Percentiles rank a stretch among this genome's conserved stretches.
Evolutionary conservation across 164 flowering plant genomes (phyloP).

Genomic region (Paratinospora sagittata): DNA sequence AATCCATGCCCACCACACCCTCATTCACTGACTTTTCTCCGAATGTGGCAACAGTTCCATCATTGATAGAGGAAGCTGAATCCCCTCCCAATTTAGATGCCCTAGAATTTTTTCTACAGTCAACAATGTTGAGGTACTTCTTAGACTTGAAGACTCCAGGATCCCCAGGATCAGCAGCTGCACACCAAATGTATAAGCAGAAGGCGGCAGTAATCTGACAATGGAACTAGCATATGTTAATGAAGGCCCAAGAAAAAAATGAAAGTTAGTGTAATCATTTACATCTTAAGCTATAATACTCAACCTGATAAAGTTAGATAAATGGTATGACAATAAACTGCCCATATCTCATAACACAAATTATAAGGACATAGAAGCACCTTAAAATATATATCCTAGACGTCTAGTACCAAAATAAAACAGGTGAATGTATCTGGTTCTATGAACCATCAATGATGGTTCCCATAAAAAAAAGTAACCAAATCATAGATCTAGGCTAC

Average conservation of each 20-base stretch:
- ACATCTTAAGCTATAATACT: background rate
- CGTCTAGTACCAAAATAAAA: background rate
- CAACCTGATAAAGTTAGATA: background rate
- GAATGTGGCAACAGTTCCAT: slow-evolving; percentile 38
- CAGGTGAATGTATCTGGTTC: background rate
- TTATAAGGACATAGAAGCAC: background rate
- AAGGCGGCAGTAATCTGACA: slow-evolving; percentile 66
- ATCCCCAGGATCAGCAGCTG: slow-evolving; percentile 82
- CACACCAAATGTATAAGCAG: slow-evolving; percentile 81
- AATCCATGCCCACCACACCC: slow-evolving; percentile 21
- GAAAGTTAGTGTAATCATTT: background rate
- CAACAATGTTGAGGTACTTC: slow-evolving; percentile 48
- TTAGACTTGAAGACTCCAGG: slow-evolving; percentile 74
- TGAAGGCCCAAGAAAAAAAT: background rate
- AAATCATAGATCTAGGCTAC: background rate
- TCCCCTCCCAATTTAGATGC: slow-evolving; percentile 50
- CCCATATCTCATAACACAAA: background rate
- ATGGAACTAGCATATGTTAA: slow-evolving; percentile 11
- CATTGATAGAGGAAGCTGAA: slow-evolving; percentile 49
- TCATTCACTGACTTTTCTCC: slow-evolving; percentile 38
- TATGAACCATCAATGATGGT: background rate
- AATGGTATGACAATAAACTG: background rate
- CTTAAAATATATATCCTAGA: background rate
- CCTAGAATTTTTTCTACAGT: slow-evolving; percentile 25
- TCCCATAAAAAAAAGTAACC: background rate